phyloP scores from a whole-genome alignment of 2,329 filamentous ascomycete genomes.

The Paecilomyces formosus region DNA sequence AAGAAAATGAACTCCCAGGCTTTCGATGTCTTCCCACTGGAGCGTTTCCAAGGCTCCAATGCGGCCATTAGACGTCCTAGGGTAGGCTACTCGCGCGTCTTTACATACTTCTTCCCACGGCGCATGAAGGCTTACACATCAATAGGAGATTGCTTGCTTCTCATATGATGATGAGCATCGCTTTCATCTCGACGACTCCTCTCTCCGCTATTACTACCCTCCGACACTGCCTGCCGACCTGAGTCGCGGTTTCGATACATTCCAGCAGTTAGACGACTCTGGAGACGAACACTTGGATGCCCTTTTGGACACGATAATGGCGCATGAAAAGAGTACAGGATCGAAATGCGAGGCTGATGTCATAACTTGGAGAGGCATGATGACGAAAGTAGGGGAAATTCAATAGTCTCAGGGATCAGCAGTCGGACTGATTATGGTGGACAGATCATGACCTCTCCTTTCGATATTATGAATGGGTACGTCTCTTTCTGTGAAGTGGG shows the following conservation, averaged over 20 bases:
- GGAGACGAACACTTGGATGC: conserved; percentile 83
- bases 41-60: conserved; percentile 59
- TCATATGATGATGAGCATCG: conserved; percentile 82
- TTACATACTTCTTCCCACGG: background rate
- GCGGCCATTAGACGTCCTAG: conserved; percentile 68
- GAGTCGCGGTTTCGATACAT: conserved; percentile 71
- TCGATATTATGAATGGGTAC: conserved; percentile 72
- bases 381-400: conserved; percentile 69
- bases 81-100: conserved; percentile 36
- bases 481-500: conserved; percentile 14
- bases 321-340: conserved; percentile 61
- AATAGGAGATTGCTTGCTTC: conserved; percentile 81
- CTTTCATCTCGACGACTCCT: conserved; percentile 69
- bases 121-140: conserved; percentile 4
- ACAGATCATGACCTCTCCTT: conserved; percentile 79
- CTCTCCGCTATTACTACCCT: conserved; percentile 82
- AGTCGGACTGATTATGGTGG: conserved; percentile 1
- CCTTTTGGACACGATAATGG: conserved; percentile 66
- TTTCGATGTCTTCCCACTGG: conserved; percentile 65
- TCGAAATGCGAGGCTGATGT: conserved; percentile 67
- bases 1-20: conserved; percentile 22
- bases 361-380: conserved; percentile 94
- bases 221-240: conserved; percentile 65
- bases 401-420: background rate
- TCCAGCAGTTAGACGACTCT: conserved; percentile 73